Percentiles rank a stretch among this genome's conserved stretches.
Evolutionary conservation across 345 rosid species (phyloP).

Genomic region (Acer negundo): DNA sequence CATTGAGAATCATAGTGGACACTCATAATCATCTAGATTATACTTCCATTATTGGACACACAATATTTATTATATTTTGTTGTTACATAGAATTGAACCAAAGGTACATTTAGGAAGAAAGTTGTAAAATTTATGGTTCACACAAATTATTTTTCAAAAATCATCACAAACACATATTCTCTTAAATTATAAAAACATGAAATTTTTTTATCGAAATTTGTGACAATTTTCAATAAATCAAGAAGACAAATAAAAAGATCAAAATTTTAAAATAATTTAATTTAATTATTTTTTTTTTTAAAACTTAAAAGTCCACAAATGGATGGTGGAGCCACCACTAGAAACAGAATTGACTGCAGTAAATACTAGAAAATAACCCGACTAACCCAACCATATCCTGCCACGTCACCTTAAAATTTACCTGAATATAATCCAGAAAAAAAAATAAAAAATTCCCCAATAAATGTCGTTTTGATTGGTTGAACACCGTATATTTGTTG

Average conservation of each 20-base stretch:
- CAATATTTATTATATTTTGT: no score
- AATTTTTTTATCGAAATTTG: no score
- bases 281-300: no score
- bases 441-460: background rate
- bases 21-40: no score
- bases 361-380: background rate
- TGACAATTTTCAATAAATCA: no score
- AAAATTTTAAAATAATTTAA: background rate
- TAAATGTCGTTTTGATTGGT: conserved; percentile 13
- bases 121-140: no score
- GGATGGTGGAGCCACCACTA: background rate
- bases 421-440: no score
- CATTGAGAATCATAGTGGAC: background rate
- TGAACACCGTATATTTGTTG: background rate
- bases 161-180: no score
- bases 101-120: no score
- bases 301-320: background rate
- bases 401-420: background rate
- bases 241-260: background rate
- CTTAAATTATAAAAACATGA: no score
- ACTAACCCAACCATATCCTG: background rate
- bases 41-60: background rate
- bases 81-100: background rate
- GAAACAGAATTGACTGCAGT: background rate
- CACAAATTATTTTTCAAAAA: no score